phyloP scores from a whole-genome alignment of 1,284 basidiomycete species.

The Wolfiporia cocos region DNA sequence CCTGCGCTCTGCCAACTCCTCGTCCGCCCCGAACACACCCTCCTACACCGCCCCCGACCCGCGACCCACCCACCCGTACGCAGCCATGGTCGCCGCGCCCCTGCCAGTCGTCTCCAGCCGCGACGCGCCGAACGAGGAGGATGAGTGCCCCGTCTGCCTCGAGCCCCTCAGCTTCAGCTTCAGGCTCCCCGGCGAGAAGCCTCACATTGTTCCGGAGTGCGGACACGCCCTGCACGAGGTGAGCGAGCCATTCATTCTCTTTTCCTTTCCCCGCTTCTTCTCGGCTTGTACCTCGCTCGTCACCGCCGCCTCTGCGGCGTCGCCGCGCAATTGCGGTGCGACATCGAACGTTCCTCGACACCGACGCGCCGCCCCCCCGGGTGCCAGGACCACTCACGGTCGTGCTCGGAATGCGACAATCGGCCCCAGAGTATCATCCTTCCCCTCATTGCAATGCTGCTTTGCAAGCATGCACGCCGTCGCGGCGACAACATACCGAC shows the following conservation, averaged over 20 bases:
- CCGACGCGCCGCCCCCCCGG: background rate
- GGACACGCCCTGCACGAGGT: conserved; percentile 97
- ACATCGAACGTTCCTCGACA: background rate
- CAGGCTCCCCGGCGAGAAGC: conserved; percentile 88
- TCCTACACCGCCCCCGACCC: conserved; percentile 16
- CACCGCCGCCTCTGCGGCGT: background rate
- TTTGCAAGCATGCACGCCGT: too few relatives aligned
- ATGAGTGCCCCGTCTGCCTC: conserved; percentile 87
- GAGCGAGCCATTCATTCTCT: conserved; percentile 19
- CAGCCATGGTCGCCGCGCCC: conserved; percentile 50
- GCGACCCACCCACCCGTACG: conserved; percentile 39
- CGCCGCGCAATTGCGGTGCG: background rate
- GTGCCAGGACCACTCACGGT: background rate
- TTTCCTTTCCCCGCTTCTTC: background rate
- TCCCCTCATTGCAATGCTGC: too few relatives aligned
- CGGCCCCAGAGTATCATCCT: too few relatives aligned
- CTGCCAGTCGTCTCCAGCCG: conserved; percentile 63
- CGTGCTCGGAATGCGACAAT: too few relatives aligned
- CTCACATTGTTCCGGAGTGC: conserved; percentile 93
- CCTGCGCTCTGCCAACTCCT: conserved; percentile 30
- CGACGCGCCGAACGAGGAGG: conserved; percentile 64
- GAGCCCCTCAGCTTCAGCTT: conserved; percentile 87
- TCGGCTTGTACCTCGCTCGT: background rate
- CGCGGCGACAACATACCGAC: too few relatives aligned
- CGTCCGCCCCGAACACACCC: conserved; percentile 19